Evolutionary conservation across 75 land plant species (phyloP), one percentile per base, ranked within the genome.

Genomic region (Pinus albicaulis): DNA sequence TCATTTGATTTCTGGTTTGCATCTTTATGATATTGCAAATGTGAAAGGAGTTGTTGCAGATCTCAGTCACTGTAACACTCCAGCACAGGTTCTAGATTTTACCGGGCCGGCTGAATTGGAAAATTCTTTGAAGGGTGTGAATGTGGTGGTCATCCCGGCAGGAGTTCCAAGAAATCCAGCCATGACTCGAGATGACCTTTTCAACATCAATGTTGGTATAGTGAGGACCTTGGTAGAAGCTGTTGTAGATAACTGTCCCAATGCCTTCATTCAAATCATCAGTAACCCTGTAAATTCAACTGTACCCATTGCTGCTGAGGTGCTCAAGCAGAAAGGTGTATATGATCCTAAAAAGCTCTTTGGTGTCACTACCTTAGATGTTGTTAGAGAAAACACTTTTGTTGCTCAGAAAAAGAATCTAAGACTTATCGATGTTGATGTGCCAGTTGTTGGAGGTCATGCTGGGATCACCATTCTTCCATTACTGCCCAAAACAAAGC

Each of bases 211-310:
- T 78, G 99, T 98, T 58, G 99, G 99, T 17, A 96, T 96, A 63
- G 99, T 96, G 16, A 92, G 87, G 78, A 36, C 73, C 58, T 87
- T 96, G 15, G 87, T 88, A 81, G 71, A 75, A 28, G 98, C 95
- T 31, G 94, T 96, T 60, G 89, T 98, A 63, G 91, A 94, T 82
- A 84, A 96, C 68, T 94, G 94, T 84, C 99, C 99, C 14, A 63
- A 83, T 76, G 99, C 94, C 82, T 48, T 60, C 86, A 74, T 66
- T 53, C 22, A 23, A 20, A 11, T 69, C 68, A 96, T 96, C 8
- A 96, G 99, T 75, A 96, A 96, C 76, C 99, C 99, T 25, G 99
- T 96, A 74, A 96, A 96, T 77, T 96, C 99, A 24, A 96, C 99
- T 26, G 99, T 96, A 8, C 99, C 99, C 19, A 96, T 96, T 79